phyloP scores from a whole-genome alignment of 225 moss, liverwort and hornwort species.

The Neckera pumila region DNA sequence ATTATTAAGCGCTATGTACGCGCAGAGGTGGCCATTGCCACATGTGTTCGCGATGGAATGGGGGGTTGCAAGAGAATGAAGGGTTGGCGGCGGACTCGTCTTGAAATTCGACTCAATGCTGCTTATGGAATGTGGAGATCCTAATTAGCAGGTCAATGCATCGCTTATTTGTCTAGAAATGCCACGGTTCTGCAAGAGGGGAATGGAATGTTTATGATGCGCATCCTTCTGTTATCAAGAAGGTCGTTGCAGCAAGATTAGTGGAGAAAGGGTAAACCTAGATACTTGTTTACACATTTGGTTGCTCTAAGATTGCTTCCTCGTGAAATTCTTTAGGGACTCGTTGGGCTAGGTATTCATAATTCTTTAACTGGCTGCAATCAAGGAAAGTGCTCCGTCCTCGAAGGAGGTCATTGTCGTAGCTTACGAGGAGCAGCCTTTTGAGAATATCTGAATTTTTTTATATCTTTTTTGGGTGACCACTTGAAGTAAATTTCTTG shows the following conservation, averaged over 20 bases:
- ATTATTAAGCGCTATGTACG: background rate
- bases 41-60: background rate
- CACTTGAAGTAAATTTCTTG: background rate
- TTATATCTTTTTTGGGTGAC: background rate
- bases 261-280: background rate
- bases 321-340: background rate
- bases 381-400: background rate
- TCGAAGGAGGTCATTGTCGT: background rate
- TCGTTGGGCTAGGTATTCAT: background rate
- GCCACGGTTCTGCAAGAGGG: background rate
- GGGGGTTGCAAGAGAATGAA: background rate
- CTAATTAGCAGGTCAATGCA: background rate
- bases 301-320: background rate
- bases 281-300: background rate
- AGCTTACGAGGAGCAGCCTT: background rate
- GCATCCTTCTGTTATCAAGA: background rate
- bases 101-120: background rate
- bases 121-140: background rate
- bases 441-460: background rate
- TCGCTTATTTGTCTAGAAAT: background rate
- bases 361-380: background rate
- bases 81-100: background rate
- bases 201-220: background rate
- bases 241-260: background rate
- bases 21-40: constrained; percentile 34